Percentiles rank a stretch among this genome's conserved stretches.
Evolutionary conservation across 257 asterid species (phyloP).

Genomic region (Solanum clarkiae): DNA sequence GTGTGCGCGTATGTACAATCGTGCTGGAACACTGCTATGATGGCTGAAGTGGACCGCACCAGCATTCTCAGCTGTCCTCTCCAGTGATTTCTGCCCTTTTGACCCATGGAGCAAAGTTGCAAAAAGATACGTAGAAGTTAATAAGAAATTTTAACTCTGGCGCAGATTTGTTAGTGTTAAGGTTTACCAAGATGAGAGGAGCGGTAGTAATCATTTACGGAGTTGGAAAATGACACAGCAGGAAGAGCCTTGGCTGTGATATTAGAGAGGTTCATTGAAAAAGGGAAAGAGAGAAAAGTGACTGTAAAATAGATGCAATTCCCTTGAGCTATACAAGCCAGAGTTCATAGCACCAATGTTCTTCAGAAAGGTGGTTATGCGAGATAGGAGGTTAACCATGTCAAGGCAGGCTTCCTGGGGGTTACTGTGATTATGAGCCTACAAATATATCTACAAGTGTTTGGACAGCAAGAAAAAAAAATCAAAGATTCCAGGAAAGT

Average conservation of each 20-base stretch:
- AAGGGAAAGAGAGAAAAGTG: neutral
- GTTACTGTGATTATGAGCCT: neutral
- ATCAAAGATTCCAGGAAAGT: neutral
- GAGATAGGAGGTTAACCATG: neutral
- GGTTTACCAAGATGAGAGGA: neutral
- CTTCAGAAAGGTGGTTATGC: neutral
- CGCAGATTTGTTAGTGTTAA: neutral
- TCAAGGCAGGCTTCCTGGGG: neutral
- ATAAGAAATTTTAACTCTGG: neutral
- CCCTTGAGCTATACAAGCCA: neutral
- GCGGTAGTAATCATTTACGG: neutral
- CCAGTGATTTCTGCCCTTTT: neutral
- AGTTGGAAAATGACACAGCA: neutral
- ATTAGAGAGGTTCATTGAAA: neutral
- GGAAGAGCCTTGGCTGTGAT: neutral
- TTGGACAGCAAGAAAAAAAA: neutral
- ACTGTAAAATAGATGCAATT: neutral
- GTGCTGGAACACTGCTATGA: neutral
- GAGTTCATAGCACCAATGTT: neutral
- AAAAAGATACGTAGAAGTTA: neutral
- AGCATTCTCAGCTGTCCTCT: neutral
- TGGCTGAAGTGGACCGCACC: neutral
- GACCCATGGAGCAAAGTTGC: neutral
- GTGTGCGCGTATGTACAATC: neutral
- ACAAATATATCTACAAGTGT: neutral